phyloP scores from a whole-genome alignment of 2,329 filamentous ascomycete species.

The Phymatotrichopsis omnivora region DNA sequence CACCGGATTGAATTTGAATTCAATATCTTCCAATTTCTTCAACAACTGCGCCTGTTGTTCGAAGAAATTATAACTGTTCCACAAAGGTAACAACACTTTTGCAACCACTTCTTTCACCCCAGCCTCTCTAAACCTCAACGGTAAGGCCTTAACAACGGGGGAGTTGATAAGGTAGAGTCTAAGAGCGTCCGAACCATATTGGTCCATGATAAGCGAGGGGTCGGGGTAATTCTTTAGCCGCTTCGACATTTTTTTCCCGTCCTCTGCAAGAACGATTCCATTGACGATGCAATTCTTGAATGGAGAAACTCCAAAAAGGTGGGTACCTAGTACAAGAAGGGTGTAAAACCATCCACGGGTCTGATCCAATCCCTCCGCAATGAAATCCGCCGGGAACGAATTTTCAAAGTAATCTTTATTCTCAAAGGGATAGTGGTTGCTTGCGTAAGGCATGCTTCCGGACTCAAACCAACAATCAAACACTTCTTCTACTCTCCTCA shows the following conservation, averaged over 20 bases:
- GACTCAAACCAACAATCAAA: constrained; percentile 98
- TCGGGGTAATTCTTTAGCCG: constrained; percentile 93
- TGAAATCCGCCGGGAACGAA: constrained; percentile 85
- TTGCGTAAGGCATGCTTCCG: constrained; percentile 89
- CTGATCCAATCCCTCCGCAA: constrained; percentile 86
- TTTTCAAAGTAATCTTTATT: constrained; percentile 71
- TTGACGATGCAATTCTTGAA: constrained; percentile 98
- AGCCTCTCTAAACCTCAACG: constrained; percentile 78
- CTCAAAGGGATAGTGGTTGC: constrained; percentile 84
- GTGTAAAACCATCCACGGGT: constrained; percentile 98
- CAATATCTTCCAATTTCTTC: constrained; percentile 70
- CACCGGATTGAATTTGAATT: constrained; percentile 68
- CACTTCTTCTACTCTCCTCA: constrained; percentile 74
- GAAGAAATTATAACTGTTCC: constrained; percentile 98
- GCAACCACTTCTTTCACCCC: constrained; percentile 93
- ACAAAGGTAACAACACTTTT: constrained; percentile 79
- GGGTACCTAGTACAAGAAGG: constrained; percentile 73
- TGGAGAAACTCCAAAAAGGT: constrained; percentile 72
- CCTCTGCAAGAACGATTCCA: constrained; percentile 83
- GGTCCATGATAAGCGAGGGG: constrained; percentile 68
- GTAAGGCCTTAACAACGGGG: constrained; percentile 83
- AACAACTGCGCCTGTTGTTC: constrained; percentile 74
- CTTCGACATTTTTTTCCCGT: constrained; percentile 99
- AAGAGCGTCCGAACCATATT: constrained; percentile 84
- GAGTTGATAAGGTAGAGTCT: constrained; percentile 96